Evolutionary conservation across 2,329 filamentous ascomycete species (phyloP), one percentile per base, ranked within the genome.

Genomic region (Hypoxylon sp.): DNA sequence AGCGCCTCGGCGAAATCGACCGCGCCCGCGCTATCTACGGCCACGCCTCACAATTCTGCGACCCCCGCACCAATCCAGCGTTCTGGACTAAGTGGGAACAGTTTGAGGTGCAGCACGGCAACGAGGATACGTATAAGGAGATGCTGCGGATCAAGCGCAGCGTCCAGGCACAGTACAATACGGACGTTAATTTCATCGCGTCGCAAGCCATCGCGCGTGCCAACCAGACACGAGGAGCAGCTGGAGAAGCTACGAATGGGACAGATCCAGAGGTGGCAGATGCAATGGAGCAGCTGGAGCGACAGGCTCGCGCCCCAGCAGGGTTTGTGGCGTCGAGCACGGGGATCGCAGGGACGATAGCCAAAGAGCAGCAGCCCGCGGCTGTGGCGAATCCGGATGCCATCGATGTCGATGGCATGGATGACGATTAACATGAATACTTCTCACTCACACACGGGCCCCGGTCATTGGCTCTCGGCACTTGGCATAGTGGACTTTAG

Each of bases 111-210:
- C 92, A 97, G 79, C 96, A 99, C 78, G 96, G 96, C 72, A 99
- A 99, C 82, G 97, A 99, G 80, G 96, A 99, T 80, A 99, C 97
- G 0, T 99, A 97, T 86, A 98, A 97, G 84, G 96, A 99, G 80
- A 99, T 99, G 96, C 86, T 98, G 70, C 91, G 96, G 31, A 94
- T 99, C 85, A 99, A 98, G 86, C 87, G 96, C 79, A 97, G 94
- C 81, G 96, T 99, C 11, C 94, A 98, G 81, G 95, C 96, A 59
- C 93, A 98, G 83, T 99, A 97, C 86, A 98, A 98, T 78, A 99
- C 97, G 49, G 96, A 99, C 77, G 95, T 99, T 85, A 97, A 95
- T 79, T 99, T 98, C 78, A 98, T 99, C 80, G 96, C 96, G 8
- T 97, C 94, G 4, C 96, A 99, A 80, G 96, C 96, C 27, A 86